A percentile compares a stretch with the other conserved stretches of the same genome.
Evolutionary conservation across 2,329 filamentous ascomycete species (phyloP).

Genomic region (Pseudodiploospora longispora): DNA sequence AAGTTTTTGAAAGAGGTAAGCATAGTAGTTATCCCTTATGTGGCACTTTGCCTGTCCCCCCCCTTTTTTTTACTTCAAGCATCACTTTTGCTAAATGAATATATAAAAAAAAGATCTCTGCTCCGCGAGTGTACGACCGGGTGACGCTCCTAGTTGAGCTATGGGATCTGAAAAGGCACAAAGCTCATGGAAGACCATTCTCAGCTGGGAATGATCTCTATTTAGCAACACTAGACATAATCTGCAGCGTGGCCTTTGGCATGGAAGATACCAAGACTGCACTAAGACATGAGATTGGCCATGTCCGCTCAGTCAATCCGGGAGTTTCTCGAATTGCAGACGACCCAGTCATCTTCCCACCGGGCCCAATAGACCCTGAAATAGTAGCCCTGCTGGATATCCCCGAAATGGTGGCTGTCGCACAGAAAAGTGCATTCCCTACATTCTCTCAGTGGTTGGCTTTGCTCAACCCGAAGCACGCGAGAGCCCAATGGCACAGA

Average conservation of each 20-base stretch:
- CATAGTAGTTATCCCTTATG: neutral
- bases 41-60: neutral
- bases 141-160: conserved; percentile 22
- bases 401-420: conserved; percentile 17
- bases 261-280: conserved; percentile 14
- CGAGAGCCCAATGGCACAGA: conserved; percentile 17
- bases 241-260: conserved; percentile 27
- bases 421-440: conserved; percentile 16
- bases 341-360: conserved; percentile 11
- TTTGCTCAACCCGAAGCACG: conserved; percentile 17
- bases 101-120: conserved; percentile 19
- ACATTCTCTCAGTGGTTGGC: conserved; percentile 13
- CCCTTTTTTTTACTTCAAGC: too few relatives aligned
- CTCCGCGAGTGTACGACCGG: conserved; percentile 26
- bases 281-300: conserved; percentile 9
- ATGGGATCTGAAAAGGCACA: conserved; percentile 23
- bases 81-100: too few relatives aligned
- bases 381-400: conserved; percentile 15
- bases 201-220: conserved; percentile 22
- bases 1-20: conserved; percentile 23
- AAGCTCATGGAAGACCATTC: conserved; percentile 23
- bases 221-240: conserved; percentile 25
- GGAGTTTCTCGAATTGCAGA: neutral
- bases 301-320: conserved; percentile 5
- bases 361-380: conserved; percentile 11